These are phyloP conservation scores for Fusarium subglutinans DNA, from an alignment of 2,329 filamentous ascomycete genomes.

Conservation along the genomic window DNA sequence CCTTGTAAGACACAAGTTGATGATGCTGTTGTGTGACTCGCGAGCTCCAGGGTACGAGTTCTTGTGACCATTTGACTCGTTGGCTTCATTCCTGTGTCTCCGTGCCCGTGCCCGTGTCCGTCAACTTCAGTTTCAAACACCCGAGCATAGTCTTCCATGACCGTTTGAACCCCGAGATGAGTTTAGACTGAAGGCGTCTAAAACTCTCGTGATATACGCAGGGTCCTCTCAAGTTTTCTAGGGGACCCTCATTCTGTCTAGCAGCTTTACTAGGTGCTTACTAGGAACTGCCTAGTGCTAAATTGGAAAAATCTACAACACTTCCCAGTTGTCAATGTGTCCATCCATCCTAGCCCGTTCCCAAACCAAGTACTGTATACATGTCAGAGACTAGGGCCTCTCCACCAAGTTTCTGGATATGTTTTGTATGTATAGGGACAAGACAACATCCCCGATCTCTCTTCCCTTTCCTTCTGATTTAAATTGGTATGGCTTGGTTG, in stretches of 20 bases:
- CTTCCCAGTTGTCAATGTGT: neutral
- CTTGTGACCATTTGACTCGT: neutral
- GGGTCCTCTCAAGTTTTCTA: conserved; percentile 24
- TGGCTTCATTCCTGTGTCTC: neutral
- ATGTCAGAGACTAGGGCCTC: conserved; percentile 1
- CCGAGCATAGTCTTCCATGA: neutral
- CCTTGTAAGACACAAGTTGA: neutral
- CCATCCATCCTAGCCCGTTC: neutral
- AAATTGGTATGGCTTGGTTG: neutral
- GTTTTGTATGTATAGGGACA: neutral
- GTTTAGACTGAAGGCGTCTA: neutral
- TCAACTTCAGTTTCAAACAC: neutral
- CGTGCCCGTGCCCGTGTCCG: no score
- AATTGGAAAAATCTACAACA: conserved; percentile 12
- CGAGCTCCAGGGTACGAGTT: neutral
- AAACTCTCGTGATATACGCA: conserved; percentile 14
- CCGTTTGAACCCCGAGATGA: conserved; percentile 2
- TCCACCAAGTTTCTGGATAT: neutral
- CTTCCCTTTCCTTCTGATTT: neutral
- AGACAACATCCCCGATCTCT: neutral
- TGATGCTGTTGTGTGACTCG: conserved; percentile 5
- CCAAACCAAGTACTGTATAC: conserved; percentile 24
- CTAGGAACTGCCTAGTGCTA: neutral
- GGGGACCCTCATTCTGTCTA: conserved; percentile 11
- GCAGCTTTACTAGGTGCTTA: neutral